Evolutionary conservation across 148 eudicot genomes (phyloP), one percentile per base, ranked within the genome.

Genomic region (Amaranthus hypochondriacus): DNA sequence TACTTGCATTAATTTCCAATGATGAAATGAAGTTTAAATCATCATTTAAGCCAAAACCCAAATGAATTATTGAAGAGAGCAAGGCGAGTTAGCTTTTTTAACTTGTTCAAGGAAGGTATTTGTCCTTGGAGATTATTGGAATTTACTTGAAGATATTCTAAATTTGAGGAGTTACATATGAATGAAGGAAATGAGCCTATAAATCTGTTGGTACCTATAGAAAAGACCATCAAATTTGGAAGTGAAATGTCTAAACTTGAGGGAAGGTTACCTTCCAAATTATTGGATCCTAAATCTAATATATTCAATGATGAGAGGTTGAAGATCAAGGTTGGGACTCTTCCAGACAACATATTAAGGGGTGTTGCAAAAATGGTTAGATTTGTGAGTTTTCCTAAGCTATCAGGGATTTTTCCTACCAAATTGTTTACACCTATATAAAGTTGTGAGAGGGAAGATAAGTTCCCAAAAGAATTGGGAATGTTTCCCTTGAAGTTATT

Each of bases 1-100:
- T 72, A 48, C 65, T 77, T 53, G 74, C 70, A 50, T 84, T 81
- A 50, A 18, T 28, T 28, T 28, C 62, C 4, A 84, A 59, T 3
- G 79, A 66, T 2, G 71, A 50, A 2, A 84, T 2, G 11, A 84
- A 84, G 4, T 39, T 47, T 48, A 81, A 51, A 55, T 84, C 81
- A 66, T 43, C 13, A 5, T 28, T 11, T 44, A 65, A 70, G 1
- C 62, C 70, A 3, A 3, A 5, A 44, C 21, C 83, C 83, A 14
- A 83, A 76, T 7, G 58, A 55, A 48, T 83, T 83, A 21, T 28
- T 2, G 12, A 0, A 2, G 48, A 83, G 14, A 13, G 5, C 4
- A 10, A 81, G 9, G 6, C 56, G 44, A 5, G 11, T 44, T 43
- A 65, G 69, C 50, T 10, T 65, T 28, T 43, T 9, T 43, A 42